Evolutionary conservation across 2,329 filamentous ascomycete species (phyloP), one percentile per base, ranked within the genome.

Genomic region (Aureobasidium sp.): DNA sequence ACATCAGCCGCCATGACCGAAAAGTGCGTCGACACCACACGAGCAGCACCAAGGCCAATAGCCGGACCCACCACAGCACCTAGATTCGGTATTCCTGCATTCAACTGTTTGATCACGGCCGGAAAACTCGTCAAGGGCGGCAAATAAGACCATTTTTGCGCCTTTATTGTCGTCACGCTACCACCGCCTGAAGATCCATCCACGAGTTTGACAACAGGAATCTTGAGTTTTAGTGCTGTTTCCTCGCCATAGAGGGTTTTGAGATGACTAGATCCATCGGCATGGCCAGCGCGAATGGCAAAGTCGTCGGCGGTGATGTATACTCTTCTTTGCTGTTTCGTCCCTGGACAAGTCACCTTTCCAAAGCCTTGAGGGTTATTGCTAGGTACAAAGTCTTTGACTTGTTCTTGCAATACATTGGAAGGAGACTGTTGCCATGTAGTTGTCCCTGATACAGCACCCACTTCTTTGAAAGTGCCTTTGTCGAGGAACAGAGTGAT

Each of bases 1-100:
- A 87, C 76, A 68, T 87, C 82, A 5, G 75, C 82, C 3, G 84
- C 83, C 84, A 87, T 87, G 37, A 87, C 84, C 1, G 80, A 83
- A 67, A 87, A 87, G 68, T 87, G 85, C 49, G 83, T 86, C 1
- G 79, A 77, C 1, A 84, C 82, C 0, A 86, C 83, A 44, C 84
- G 74, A 1, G 84, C 84, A 3, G 84, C 83, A 8, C 85, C 84
- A 2, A 87, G 73, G 0, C 85, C 85, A 64, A 87, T 85, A 0
- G 84, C 84, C 5, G 85, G 84, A 0, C 85, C 85, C 12, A 87
- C 67, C 0, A 86, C 82, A 1, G 84, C 84, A 1, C 84, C 84
- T 1, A 87, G 67, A 67, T 87, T 87, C 1, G 84, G 84, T 53
- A 87, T 86, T 0, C 85, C 85, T 65, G 79, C 72, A 66, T 86